phyloP scores from a whole-genome alignment of 208 protist species.

The Trypanosoma caninum region DNA sequence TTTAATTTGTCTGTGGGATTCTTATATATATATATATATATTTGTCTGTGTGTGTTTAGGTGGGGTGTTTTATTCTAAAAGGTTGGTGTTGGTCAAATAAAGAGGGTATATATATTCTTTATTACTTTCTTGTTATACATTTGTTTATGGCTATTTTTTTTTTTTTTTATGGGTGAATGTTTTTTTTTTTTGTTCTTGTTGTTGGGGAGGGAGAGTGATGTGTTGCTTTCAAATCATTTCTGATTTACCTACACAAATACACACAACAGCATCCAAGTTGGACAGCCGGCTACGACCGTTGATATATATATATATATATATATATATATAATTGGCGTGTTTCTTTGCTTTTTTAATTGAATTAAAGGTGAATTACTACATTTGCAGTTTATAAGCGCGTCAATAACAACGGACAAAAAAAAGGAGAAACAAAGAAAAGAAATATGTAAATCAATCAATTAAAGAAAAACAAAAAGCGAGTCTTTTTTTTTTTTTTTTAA shows the following conservation, averaged over 20 bases:
- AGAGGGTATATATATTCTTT: neutral
- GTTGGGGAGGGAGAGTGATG: neutral
- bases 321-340: too few relatives aligned
- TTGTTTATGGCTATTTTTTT: neutral
- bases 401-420: neutral
- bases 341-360: too few relatives aligned
- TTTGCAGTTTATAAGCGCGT: neutral
- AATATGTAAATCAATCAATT: neutral
- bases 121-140: neutral
- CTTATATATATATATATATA: conserved; percentile 2
- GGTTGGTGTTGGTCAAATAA: neutral
- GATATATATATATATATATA: too few relatives aligned
- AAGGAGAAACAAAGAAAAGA: conserved; percentile 7
- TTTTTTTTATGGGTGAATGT: too few relatives aligned
- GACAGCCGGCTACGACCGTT: too few relatives aligned
- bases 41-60: neutral
- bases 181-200: conserved; percentile 12
- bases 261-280: too few relatives aligned
- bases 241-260: too few relatives aligned
- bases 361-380: too few relatives aligned
- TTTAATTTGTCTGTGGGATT: too few relatives aligned
- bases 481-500: too few relatives aligned
- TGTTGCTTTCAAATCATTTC: too few relatives aligned
- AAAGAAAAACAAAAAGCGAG: conserved; percentile 1
- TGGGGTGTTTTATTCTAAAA: too few relatives aligned